Evolutionary conservation across 768 basidiomycete genomes (phyloP), one percentile per base, ranked within the genome.

Genomic region (Steccherinum ochraceum): DNA sequence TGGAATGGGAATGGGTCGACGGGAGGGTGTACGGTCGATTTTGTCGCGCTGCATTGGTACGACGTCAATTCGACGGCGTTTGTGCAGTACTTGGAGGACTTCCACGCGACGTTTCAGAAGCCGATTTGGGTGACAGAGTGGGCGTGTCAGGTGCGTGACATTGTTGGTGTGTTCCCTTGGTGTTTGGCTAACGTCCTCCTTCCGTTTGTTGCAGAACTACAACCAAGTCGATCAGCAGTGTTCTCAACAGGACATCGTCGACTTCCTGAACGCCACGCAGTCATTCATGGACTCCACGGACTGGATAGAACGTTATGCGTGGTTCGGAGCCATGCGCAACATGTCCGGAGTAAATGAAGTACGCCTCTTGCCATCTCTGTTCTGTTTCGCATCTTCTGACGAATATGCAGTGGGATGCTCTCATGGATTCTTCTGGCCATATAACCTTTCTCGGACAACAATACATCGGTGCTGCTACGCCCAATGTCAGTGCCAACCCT

Each of bases 121-220:
- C 73, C 78, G 3, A 61, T 82, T 13, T 82, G 80, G 80, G 73
- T 82, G 0, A 83, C 81, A 1, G 81, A 82, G 57, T 81, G 78
- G 77, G 75, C 76, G 0, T 79, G 77, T 55, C 77, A 68, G 61
- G 65, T 67, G 24, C 2, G 55, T 40, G 42, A 20, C n/a, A 21
- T 12, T 30, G 4, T 35, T 35, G 16, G 7, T 35, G 7, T 7
- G 16, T 35, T 24, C 49, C 23, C 39, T 19, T 39, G 25, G 25
- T 12, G 39, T 35, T 4, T n/a, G 5, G 16, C 12, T 30, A 5
- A 20, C 19, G 12, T 45, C 25, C 21, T 24, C 5, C 16, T 2
- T 40, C 21, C 41, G 46, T 46, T 53, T 50, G 11, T 18, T 19
- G 20, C 20, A 78, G 62, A 76, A 77, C 26, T 61, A 67, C 42